Evolutionary conservation across 2,329 filamentous ascomycete species (phyloP).

Genomic region (Talaromyces sp.): DNA sequence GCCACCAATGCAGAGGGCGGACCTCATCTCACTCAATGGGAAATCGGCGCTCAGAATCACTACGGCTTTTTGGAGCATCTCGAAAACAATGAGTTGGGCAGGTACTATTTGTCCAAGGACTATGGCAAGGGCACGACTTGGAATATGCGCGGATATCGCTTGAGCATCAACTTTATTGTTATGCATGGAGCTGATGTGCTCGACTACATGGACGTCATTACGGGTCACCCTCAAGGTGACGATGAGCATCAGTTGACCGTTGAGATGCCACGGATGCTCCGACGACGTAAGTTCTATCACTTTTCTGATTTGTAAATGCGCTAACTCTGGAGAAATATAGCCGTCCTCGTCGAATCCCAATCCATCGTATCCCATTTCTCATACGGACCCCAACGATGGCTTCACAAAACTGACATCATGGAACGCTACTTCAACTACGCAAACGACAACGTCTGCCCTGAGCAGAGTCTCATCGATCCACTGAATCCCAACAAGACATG

Average conservation of each 20-base stretch:
- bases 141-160: conserved; percentile 15
- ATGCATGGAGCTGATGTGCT: conserved; percentile 17
- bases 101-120: conserved; percentile 15
- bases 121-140: conserved; percentile 17
- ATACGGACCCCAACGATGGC: conserved; percentile 15
- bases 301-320: background rate
- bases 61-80: conserved; percentile 16
- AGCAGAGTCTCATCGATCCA: conserved; percentile 14
- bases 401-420: conserved; percentile 17
- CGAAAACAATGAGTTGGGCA: conserved; percentile 16
- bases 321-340: conserved; percentile 5
- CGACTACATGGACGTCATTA: conserved; percentile 16
- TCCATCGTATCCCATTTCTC: conserved; percentile 19
- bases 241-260: conserved; percentile 18
- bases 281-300: conserved; percentile 6
- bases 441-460: conserved; percentile 16
- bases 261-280: conserved; percentile 16
- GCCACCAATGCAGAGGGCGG: conserved; percentile 15
- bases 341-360: conserved; percentile 17
- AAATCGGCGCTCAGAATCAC: conserved; percentile 19
- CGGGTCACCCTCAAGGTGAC: conserved; percentile 15
- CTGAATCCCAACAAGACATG: conserved; percentile 9
- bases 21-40: conserved; percentile 13
- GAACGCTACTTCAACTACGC: conserved; percentile 19
- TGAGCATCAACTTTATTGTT: conserved; percentile 18